These are phyloP conservation scores for Amylostereum areolatum DNA, from an alignment of 1,284 basidiomycete genomes.

Conservation along the genomic window DNA sequence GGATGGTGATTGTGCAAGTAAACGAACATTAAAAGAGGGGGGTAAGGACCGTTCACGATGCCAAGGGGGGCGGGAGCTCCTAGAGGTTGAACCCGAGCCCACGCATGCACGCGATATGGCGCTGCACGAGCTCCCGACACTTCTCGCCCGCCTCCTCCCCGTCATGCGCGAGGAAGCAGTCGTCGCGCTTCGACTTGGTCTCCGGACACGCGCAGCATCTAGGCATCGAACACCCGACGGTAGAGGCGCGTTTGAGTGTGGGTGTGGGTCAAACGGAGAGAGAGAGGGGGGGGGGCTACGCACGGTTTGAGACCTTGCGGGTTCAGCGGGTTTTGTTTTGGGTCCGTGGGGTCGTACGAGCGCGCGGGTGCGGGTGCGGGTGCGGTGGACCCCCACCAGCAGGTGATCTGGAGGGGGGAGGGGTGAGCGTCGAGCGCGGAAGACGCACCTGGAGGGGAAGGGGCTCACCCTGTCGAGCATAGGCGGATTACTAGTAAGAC, in stretches of 20 bases:
- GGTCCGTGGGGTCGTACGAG: constrained; percentile 59
- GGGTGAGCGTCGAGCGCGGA: too few species aligned
- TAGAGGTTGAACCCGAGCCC: constrained; percentile 81
- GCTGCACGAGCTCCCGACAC: constrained; percentile 76
- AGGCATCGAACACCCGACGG: not conserved
- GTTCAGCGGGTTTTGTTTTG: constrained; percentile 78
- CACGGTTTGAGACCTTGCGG: constrained; percentile 90
- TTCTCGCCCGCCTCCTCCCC: constrained; percentile 67
- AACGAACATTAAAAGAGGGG: too few species aligned
- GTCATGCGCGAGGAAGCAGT: constrained; percentile 84
- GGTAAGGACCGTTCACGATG: too few species aligned
- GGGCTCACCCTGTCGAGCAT: too few species aligned
- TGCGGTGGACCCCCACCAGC: constrained; percentile 21
- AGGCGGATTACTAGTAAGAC: too few species aligned
- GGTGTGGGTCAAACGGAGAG: not conserved
- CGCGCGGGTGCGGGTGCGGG: constrained; percentile 25
- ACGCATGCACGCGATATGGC: constrained; percentile 89
- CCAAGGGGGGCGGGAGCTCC: not conserved
- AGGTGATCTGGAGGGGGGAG: too few species aligned
- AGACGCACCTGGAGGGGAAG: too few species aligned
- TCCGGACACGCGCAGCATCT: constrained; percentile 96
- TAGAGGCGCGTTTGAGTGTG: not conserved
- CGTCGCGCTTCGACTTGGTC: constrained; percentile 87
- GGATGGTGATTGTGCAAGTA: too few species aligned
- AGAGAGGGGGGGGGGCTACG: constrained; percentile 23